A percentile compares a stretch with the other conserved stretches of the same genome.
Evolutionary conservation across 2,329 filamentous ascomycete genomes (phyloP).

Genomic region (Clonostachys sp.): DNA sequence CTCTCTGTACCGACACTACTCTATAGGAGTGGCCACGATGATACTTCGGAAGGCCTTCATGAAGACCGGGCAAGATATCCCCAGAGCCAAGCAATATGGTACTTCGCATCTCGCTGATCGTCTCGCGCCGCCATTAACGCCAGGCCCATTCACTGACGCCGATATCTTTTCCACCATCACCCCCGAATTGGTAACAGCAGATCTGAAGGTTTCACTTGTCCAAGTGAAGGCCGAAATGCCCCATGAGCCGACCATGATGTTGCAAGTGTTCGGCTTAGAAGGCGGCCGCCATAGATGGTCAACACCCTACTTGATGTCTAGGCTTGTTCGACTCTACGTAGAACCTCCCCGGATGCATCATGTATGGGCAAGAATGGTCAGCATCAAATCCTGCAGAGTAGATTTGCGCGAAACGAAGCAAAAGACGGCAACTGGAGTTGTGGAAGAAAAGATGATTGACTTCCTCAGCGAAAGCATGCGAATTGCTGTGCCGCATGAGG

Average conservation of each 20-base stretch:
- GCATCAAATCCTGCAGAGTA: slow-evolving; percentile 73
- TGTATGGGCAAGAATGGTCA: slow-evolving; percentile 83
- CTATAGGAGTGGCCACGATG: slow-evolving; percentile 74
- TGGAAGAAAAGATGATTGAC: slow-evolving; percentile 80
- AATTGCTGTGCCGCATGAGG: slow-evolving; percentile 83
- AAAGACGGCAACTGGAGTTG: slow-evolving; percentile 55
- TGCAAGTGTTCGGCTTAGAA: slow-evolving; percentile 81
- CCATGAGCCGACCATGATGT: slow-evolving; percentile 82
- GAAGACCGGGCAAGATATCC: slow-evolving; percentile 38
- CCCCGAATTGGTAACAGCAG: slow-evolving; percentile 71
- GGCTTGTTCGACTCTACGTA: slow-evolving; percentile 79
- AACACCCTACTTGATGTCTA: slow-evolving; percentile 72
- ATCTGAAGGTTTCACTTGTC: slow-evolving; percentile 75
- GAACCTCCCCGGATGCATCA: slow-evolving; percentile 77
- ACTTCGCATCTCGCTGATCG: slow-evolving; percentile 17
- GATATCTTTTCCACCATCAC: slow-evolving; percentile 23
- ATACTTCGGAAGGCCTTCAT: slow-evolving; percentile 70
- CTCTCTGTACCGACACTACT: slow-evolving; percentile 90
- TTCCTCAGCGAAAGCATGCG: slow-evolving; percentile 81
- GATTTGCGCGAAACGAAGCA: slow-evolving; percentile 75
- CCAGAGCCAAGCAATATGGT: slow-evolving; percentile 23
- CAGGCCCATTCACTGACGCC: slow-evolving; percentile 13
- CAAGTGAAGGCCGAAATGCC: slow-evolving; percentile 90
- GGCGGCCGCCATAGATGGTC: slow-evolving; percentile 84
- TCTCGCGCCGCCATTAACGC: slow-evolving; percentile 29